A percentile compares a stretch with the other conserved stretches of the same genome.
phyloP scores from a whole-genome alignment of 768 basidiomycete genomes.

The Hydnum rufescens region DNA sequence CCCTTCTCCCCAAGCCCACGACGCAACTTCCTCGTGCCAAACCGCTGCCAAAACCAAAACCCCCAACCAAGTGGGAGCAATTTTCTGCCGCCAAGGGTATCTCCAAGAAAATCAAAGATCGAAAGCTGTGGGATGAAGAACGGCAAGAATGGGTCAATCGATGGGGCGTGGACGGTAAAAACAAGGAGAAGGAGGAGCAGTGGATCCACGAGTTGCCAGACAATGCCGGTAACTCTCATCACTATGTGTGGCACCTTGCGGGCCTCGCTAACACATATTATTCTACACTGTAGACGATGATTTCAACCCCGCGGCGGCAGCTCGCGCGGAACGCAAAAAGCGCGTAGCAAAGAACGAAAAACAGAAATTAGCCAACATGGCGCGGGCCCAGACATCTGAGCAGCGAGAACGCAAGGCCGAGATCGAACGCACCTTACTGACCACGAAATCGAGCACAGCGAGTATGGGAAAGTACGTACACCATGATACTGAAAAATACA shows the following conservation, averaged over 20 bases:
- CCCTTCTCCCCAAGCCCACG: conserved; percentile 55
- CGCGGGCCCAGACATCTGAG: conserved; percentile 18
- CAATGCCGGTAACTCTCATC: conserved; percentile 47
- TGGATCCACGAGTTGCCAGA: conserved; percentile 85
- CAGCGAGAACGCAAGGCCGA: conserved; percentile 39
- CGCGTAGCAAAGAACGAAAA: conserved; percentile 70
- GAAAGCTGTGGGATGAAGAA: conserved; percentile 85
- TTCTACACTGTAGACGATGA: conserved; percentile 37
- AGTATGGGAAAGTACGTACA: conserved; percentile 52
- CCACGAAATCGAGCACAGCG: conserved; percentile 68
- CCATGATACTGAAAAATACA: no score
- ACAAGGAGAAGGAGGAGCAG: conserved; percentile 65
- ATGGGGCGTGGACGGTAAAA: conserved; percentile 76
- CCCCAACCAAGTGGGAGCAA: conserved; percentile 87
- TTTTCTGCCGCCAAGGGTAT: conserved; percentile 94
- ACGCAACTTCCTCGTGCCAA: conserved; percentile 77
- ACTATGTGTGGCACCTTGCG: neutral
- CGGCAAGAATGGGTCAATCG: conserved; percentile 78
- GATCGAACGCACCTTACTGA: conserved; percentile 56
- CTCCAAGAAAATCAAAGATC: conserved; percentile 53
- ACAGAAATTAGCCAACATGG: conserved; percentile 51
- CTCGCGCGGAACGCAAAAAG: conserved; percentile 60
- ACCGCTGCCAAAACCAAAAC: conserved; percentile 81
- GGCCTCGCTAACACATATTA: conserved; percentile 2
- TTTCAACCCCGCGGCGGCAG: conserved; percentile 56